phyloP scores from a whole-genome alignment of 164 flowering plant genomes.

The Platanus orientalis region DNA sequence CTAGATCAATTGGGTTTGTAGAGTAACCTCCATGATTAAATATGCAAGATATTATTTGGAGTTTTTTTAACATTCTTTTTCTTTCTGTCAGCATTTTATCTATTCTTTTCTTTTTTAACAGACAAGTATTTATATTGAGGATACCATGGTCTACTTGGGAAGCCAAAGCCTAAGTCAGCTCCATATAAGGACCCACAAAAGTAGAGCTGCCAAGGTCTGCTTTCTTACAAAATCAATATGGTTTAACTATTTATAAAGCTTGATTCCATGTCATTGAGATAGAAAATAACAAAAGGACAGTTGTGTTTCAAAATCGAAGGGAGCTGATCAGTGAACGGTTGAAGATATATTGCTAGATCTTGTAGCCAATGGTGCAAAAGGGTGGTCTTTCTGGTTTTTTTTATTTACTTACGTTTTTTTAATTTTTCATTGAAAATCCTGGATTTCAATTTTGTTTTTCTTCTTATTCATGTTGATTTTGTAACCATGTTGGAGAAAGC shows the following conservation, averaged over 20 bases:
- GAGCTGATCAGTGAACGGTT: conserved; percentile 88
- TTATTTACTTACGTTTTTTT: too few relatives aligned
- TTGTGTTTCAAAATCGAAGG: conserved; percentile 62
- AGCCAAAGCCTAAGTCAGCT: conserved; percentile 33
- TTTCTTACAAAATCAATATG: conserved; percentile 1
- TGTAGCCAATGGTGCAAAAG: conserved; percentile 89
- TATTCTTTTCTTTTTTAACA: too few relatives aligned
- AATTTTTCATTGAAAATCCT: not conserved
- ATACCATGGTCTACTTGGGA: conserved; percentile 35
- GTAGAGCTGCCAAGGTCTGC: conserved; percentile 80
- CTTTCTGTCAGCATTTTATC: too few relatives aligned
- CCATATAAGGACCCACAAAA: conserved; percentile 81
- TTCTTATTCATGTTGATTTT: conserved; percentile 67
- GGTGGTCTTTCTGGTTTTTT: conserved; percentile 37
- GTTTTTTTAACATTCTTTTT: too few relatives aligned
- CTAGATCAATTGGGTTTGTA: too few relatives aligned
- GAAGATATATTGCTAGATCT: conserved; percentile 85
- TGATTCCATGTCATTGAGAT: too few relatives aligned
- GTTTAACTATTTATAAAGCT: too few relatives aligned
- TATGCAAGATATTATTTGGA: too few relatives aligned
- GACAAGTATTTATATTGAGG: too few relatives aligned
- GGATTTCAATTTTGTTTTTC: too few relatives aligned
- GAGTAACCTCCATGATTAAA: too few relatives aligned
- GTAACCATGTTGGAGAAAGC: conserved; percentile 97
- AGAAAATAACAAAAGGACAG: too few relatives aligned